A percentile compares a stretch with the other conserved stretches of the same genome.
These are phyloP conservation scores for Protea cynaroides DNA, from an alignment of 164 flowering plant genomes.

Conservation along the genomic window DNA sequence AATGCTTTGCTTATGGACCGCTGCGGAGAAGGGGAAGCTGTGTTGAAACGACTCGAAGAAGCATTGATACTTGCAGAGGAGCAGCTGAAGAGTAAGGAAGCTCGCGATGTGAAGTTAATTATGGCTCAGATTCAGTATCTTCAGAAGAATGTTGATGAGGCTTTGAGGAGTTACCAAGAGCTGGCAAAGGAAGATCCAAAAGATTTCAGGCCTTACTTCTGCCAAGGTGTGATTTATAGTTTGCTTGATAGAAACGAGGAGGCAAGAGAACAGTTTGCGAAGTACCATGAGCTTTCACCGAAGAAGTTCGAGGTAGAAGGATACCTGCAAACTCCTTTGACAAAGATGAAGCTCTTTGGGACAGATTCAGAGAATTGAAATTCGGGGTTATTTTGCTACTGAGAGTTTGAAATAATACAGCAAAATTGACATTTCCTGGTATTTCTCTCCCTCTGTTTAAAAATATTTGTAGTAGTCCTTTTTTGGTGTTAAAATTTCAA, in stretches of 20 bases:
- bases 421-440: not conserved
- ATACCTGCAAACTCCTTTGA: constrained; percentile 57
- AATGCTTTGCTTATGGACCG: constrained; percentile 72
- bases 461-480: not conserved
- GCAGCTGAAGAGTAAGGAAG: constrained; percentile 48
- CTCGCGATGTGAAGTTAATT: constrained; percentile 61
- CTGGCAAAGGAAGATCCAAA: constrained; percentile 52
- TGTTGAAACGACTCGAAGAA: constrained; percentile 44
- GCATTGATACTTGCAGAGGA: constrained; percentile 45
- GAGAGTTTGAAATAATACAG: constrained; percentile 7
- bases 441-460: constrained; percentile 1
- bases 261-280: constrained; percentile 67
- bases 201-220: constrained; percentile 74
- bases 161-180: constrained; percentile 42
- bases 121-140: constrained; percentile 77
- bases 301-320: constrained; percentile 72
- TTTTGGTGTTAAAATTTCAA: not conserved
- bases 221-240: constrained; percentile 71
- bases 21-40: constrained; percentile 59
- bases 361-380: constrained; percentile 26
- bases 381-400: not conserved
- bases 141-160: constrained; percentile 76
- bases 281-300: constrained; percentile 62
- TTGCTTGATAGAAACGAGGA: constrained; percentile 59
- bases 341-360: constrained; percentile 62